Percentiles rank a stretch among this genome's conserved stretches.
phyloP scores from a whole-genome alignment of 805 yeast species.

The Ogataea paraovalis region DNA sequence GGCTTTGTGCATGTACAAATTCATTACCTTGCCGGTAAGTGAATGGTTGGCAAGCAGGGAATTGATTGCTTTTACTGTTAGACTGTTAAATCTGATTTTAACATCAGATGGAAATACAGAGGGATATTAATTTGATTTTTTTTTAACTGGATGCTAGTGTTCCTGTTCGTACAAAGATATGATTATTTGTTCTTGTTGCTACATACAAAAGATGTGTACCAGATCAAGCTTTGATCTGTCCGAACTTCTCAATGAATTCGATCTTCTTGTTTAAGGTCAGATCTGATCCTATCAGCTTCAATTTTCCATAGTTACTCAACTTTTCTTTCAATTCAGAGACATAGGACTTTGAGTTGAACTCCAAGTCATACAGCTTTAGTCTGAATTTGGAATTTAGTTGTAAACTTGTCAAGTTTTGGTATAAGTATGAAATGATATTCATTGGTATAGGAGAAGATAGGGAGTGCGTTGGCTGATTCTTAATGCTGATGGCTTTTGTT shows the following conservation, averaged over 20 bases:
- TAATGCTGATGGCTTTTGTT: conserved; percentile 36
- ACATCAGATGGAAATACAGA: no score
- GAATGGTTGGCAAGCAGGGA: no score
- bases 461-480: conserved; percentile 34
- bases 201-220: background rate
- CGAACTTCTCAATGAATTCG: conserved; percentile 33
- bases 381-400: conserved; percentile 16
- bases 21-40: no score
- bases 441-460: conserved; percentile 34
- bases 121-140: no score
- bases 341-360: conserved; percentile 2
- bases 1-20: no score
- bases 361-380: conserved; percentile 21
- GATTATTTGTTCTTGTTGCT: no score
- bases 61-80: no score
- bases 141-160: no score
- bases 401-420: conserved; percentile 7
- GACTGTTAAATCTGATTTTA: no score
- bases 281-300: conserved; percentile 44
- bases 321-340: conserved; percentile 19
- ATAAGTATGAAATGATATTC: conserved; percentile 10
- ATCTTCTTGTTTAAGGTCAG: conserved; percentile 41
- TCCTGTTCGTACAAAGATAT: no score
- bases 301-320: conserved; percentile 43
- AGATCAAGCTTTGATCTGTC: background rate